Evolutionary conservation across 1,284 basidiomycete genomes (phyloP).

Genomic region (Peniophora sp.): DNA sequence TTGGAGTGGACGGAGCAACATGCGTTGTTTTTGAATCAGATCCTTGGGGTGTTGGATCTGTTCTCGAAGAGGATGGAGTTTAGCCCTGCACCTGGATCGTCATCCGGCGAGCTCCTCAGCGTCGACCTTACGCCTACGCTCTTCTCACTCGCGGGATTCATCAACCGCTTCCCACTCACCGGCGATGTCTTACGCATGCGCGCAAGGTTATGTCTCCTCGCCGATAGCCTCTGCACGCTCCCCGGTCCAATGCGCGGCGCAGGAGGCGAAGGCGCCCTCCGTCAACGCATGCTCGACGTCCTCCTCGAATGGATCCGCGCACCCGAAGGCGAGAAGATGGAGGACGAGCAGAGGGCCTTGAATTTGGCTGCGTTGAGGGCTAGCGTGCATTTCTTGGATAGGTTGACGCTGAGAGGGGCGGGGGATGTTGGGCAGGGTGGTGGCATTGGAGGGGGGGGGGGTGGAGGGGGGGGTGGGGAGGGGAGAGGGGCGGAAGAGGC

Average conservation of each 20-base stretch:
- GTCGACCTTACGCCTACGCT: constrained; percentile 69
- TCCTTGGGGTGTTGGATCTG: constrained; percentile 68
- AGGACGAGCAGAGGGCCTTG: constrained; percentile 48
- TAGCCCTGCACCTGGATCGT: no score
- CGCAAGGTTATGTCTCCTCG: constrained; percentile 69
- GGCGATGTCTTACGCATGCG: constrained; percentile 45
- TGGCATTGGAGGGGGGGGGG: no score
- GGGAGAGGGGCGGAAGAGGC: constrained; percentile 51
- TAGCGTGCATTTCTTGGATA: constrained; percentile 69
- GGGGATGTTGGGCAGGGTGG: no score
- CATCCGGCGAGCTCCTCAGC: constrained; percentile 51
- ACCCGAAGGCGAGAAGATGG: constrained; percentile 20
- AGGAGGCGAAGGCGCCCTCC: constrained; percentile 56
- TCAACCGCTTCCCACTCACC: constrained; percentile 50
- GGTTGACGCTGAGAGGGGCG: constrained; percentile 25
- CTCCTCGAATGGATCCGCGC: constrained; percentile 72
- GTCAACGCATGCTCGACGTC: constrained; percentile 69
- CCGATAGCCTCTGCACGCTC: constrained; percentile 60
- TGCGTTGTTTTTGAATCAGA: constrained; percentile 70
- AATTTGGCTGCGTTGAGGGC: constrained; percentile 69
- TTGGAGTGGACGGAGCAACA: constrained; percentile 44
- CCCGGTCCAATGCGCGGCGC: constrained; percentile 48
- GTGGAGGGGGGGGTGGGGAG: no score
- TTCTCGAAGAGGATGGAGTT: constrained; percentile 67
- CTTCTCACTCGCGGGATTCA: constrained; percentile 55